Percentiles rank a stretch among this genome's conserved stretches.
These are phyloP conservation scores for Hemileccinum impolitum DNA, from an alignment of 768 basidiomycete species.

Conservation along the genomic window DNA sequence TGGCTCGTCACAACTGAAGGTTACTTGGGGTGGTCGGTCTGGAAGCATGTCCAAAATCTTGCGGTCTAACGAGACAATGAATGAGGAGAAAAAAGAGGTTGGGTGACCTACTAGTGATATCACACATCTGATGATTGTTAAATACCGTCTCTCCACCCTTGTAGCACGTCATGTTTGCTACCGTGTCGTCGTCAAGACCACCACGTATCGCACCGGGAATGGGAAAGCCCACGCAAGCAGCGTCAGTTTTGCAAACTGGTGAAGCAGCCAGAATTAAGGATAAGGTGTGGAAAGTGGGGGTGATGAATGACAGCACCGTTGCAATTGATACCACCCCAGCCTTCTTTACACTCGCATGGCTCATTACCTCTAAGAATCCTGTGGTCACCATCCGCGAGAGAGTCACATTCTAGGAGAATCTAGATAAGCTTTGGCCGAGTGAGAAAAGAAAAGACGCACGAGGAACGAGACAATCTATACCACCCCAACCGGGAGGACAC, in stretches of 20 bases:
- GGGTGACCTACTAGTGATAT: conserved; percentile 83
- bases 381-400: conserved; percentile 85
- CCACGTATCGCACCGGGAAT: conserved; percentile 43
- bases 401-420: conserved; percentile 74
- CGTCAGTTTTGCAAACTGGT: conserved; percentile 81
- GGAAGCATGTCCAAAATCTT: conserved; percentile 94
- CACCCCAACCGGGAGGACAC: conserved; percentile 97
- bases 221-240: conserved; percentile 78
- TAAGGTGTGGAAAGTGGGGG: not conserved
- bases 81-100: not conserved
- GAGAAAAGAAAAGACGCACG: conserved; percentile 50
- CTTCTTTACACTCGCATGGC: conserved; percentile 86
- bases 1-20: conserved; percentile 80
- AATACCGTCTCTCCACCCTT: conserved; percentile 91
- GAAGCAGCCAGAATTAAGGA: not conserved
- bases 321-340: conserved; percentile 96
- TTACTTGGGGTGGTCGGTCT: conserved; percentile 89
- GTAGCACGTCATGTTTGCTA: conserved; percentile 87
- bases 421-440: not conserved
- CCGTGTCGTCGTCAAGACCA: conserved; percentile 38
- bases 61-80: conserved; percentile 53
- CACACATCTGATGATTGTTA: conserved; percentile 95
- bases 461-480: conserved; percentile 90
- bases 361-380: conserved; percentile 76
- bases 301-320: conserved; percentile 60